A percentile compares a stretch with the other conserved stretches of the same genome.
phyloP scores from a whole-genome alignment of 108 stramenopile genomes.

The Nannochloropsis gaditana region DNA sequence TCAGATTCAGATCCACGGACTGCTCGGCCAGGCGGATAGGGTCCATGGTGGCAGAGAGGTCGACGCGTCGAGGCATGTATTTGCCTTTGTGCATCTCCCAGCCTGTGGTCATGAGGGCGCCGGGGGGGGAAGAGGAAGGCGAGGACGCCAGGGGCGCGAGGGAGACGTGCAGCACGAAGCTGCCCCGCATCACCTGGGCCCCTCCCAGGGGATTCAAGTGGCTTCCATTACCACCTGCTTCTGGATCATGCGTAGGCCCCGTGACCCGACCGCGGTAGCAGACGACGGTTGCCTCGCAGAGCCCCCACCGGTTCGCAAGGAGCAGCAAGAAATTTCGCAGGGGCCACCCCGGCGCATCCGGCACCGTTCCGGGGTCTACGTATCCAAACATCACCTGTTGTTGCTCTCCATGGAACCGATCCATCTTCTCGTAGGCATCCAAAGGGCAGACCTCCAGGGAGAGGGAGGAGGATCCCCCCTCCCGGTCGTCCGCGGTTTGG shows the following conservation, averaged over 20 bases:
- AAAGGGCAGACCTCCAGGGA: background rate
- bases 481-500: background rate
- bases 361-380: constrained; percentile 43
- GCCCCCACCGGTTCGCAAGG: constrained; percentile 43
- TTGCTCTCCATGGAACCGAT: background rate
- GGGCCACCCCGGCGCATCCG: constrained; percentile 50
- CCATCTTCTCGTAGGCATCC: background rate
- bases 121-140: background rate
- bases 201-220: background rate
- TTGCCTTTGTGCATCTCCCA: constrained; percentile 59
- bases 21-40: constrained; percentile 70
- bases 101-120: constrained; percentile 25
- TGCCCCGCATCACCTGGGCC: background rate
- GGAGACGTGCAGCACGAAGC: background rate
- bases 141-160: background rate
- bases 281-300: constrained; percentile 42
- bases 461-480: background rate
- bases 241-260: background rate
- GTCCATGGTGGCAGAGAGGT: constrained; percentile 50
- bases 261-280: constrained; percentile 49
- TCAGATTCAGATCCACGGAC: constrained; percentile 86
- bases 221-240: background rate
- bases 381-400: constrained; percentile 37
- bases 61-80: constrained; percentile 52
- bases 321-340: constrained; percentile 50